Base-by-base conservation (phyloP, 768 basidiomycete species). In the Collybia mongolica region DNA sequence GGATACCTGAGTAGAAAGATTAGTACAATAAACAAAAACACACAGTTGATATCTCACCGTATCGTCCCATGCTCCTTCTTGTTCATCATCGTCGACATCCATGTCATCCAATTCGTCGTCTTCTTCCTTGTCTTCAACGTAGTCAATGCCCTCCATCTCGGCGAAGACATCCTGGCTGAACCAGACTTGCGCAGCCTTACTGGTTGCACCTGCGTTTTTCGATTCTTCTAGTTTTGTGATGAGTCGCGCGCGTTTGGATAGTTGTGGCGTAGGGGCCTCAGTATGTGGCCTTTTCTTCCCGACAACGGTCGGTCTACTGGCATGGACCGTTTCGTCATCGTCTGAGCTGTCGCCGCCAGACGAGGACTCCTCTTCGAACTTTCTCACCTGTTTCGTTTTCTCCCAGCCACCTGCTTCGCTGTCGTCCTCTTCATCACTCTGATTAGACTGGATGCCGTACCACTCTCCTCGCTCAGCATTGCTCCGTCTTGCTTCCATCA, bases 81-180 rank as follows among this genome's bases (percentile, higher is more conserved):
- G 52, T 46, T 62, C 60, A 29, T 62, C 55, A 11, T 52, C 61
- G 18, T 61, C 65, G 22, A 65, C 66, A 15, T 63, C 62, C 8
- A 63, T 60, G 23, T 59, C 64, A 22, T 66, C 65, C n/a, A 63
- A 54, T 6, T 71, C 71, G 0, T 32, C 52, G 22, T 65, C 60
- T 14, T 59, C 60, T 28, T 63, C 59, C 39, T 47, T 40, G 3
- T 47, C 64, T 26, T 69, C 72, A 17, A 56, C 61, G 26, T 58
- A 59, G 12, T 72, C 68, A 37, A 74, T 72, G 8, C 65, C 77
- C 38, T 79, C 82, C 6, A 81, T 65, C 19, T 80, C 87, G 44
- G 83, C 78, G 75, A 99, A 99, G 39, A 97, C 68, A 44, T 89
- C 88, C 68, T 97, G 96, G 56, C 89, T 86, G 70, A 98, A 99